Base-by-base conservation (phyloP, 169 alveolate species). In the Eimeria praecox region DNA sequence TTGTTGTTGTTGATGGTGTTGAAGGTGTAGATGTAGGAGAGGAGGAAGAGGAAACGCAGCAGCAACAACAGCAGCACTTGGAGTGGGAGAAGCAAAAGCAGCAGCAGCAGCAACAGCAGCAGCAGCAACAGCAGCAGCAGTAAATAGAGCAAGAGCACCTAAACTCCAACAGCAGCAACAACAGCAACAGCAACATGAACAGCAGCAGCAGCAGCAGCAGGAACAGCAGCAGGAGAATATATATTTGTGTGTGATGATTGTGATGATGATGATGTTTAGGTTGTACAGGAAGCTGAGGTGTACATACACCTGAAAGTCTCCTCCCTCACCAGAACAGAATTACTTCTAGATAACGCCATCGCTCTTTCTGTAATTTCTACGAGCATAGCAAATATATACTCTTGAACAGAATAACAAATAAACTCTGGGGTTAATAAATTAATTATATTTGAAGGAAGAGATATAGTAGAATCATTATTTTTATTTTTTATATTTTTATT, bases 311-410 rank as follows among this genome's bases (percentile, higher is more conserved):
- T 2, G n/a, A 24, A 30, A 27, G 22, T 14, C 52, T 24, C 78
- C 22, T 16, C 16, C 40, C 95, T 64, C 33, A 92, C 98, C 62
- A 99, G 95, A 16, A 99, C 99, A 89, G 98, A 99, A 73, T 98
- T 98, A 62, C 99, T 98, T 87, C 98, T 97, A 64, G 99, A 98
- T 95, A 99, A 99, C 64, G 99, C 98, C 99, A 99, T 99, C 24
- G 99, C 99, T 93, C 99, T 97, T 96, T 99, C 99, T 0, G 99
- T 98, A 44, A 99, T 99, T 96, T 99, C 99, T 33, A 99, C 97
- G n/a, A 99, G 97, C 99, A 99, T 99, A 33, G 99, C 99, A 96
- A 99, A 99, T 56, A 99, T 97, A 64, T 99, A 99, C 96, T 99
- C 99, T 97, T 99, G 99, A 62, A 99, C 96, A 89, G 99, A 97